Conservation (phyloP, 306 rosid species). For the Pterocarpus santalinus region DNA sequence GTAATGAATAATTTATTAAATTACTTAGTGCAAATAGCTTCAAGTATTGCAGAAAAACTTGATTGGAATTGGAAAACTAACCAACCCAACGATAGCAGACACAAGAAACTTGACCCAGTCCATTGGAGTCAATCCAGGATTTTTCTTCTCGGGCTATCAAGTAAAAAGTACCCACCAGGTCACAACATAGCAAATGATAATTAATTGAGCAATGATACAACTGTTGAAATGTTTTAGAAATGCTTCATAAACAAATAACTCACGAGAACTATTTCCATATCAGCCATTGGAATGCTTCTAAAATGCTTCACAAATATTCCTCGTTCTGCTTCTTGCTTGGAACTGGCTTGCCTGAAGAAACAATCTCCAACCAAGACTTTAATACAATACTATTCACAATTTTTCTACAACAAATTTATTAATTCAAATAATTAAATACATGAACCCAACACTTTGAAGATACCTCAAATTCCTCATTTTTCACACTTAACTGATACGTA, state of each 20-base stretch:
- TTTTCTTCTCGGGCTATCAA: conserved; percentile 93
- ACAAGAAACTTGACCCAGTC: conserved; percentile 92
- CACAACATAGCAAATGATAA: conserved; percentile 18
- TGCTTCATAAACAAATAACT: conserved; percentile 44
- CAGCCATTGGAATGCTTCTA: conserved; percentile 93
- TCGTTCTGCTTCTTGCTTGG: conserved; percentile 60
- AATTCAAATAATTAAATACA: neutral
- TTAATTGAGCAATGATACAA: neutral
- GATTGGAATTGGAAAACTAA: conserved; percentile 45
- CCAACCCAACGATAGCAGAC: conserved; percentile 93
- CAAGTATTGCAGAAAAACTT: too few relatives aligned
- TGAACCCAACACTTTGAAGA: too few relatives aligned
- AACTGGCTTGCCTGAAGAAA: conserved; percentile 59
- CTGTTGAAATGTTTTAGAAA: neutral
- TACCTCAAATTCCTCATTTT: neutral
- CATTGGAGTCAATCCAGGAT: conserved; percentile 97
- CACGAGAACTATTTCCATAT: conserved; percentile 96
- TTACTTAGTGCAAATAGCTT: too few relatives aligned
- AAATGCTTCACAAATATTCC: conserved; percentile 93
- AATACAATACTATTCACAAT: conserved; percentile 11
- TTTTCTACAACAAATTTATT: neutral
- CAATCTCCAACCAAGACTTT: conserved; percentile 48
- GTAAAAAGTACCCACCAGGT: conserved; percentile 11
- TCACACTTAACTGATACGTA: neutral
- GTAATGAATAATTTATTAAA: neutral